Evolutionary conservation across 2,329 filamentous ascomycete genomes (phyloP), one percentile per base, ranked within the genome.

Genomic region (Claviceps lovelessii): DNA sequence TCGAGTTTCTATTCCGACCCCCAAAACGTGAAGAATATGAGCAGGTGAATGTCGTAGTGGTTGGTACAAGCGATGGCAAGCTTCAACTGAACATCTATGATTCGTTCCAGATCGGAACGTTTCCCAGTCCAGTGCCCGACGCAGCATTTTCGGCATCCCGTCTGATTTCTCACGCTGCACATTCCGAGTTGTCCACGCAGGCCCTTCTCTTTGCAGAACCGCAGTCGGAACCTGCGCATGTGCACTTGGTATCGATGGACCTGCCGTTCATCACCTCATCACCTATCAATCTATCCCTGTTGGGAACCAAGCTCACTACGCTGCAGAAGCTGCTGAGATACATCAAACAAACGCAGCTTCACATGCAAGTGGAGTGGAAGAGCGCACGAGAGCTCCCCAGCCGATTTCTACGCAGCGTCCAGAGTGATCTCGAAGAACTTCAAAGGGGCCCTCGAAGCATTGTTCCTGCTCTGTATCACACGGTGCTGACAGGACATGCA

Each of bases 321-420:
- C 70, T 97, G 17, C 88, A 95, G 62, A 95, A 93, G 59, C 70
- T 97, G 13, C 72, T 96, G 8, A 78, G 89, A 51, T 97, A 98
- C 65, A 78, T 95, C 48, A 83, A 82, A 55, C 88, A 95, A 65
- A 83, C 86, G 0, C 82, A 93, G 58, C 76, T 80, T 39, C 87
- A 91, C 59, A 87, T 96, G 72, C 74, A 83, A 29, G 77, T 83
- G 3, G 90, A 95, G 66, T 95, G 88, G 81, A 86, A 87, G 62
- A 85, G 87, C 41, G 84, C 88, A 1, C 81, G 88, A 58, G 87
- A 94, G 55, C 74, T 96, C 7, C 88, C 90, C 0, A 75, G 73
- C 13, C 80, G 83, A n/a, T 95, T 94, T 66, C 76, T 95, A 56
- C 77, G 79, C 31, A 87, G 84, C 61, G 79, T 95, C 37, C 83